phyloP scores from a whole-genome alignment of 768 basidiomycete genomes.

The Tremella fuciformis region DNA sequence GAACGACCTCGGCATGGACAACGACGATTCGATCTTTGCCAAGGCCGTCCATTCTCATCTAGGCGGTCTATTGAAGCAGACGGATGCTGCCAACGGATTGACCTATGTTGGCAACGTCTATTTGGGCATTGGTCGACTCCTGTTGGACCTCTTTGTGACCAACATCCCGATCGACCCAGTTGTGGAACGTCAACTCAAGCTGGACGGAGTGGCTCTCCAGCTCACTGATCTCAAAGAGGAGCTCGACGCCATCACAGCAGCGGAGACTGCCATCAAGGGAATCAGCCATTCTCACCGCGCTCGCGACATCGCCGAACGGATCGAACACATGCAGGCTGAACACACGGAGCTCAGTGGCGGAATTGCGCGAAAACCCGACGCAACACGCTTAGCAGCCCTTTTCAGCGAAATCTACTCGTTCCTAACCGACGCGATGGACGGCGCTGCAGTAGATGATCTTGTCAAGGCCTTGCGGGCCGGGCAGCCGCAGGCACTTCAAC shows the following conservation, averaged over 20 bases:
- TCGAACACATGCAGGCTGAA: constrained; percentile 13
- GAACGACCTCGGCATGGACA: too few relatives aligned
- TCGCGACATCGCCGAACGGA: neutral
- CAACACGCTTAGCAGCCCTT: constrained; percentile 48
- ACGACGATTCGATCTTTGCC: too few relatives aligned
- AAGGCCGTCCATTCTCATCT: too few relatives aligned
- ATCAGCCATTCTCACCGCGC: constrained; percentile 33
- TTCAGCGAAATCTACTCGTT: constrained; percentile 66
- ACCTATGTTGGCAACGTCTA: constrained; percentile 33
- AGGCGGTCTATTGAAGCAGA: neutral
- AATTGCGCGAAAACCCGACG: constrained; percentile 16
- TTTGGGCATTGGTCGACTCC: constrained; percentile 57
- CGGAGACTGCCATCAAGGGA: constrained; percentile 34
- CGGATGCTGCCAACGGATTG: constrained; percentile 38
- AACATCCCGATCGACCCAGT: constrained; percentile 83
- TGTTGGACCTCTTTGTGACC: constrained; percentile 74
- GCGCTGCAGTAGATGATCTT: constrained; percentile 59
- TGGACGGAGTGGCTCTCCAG: constrained; percentile 21
- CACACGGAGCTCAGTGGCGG: constrained; percentile 23
- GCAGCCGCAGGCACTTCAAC: constrained; percentile 47
- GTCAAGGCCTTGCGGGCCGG: constrained; percentile 33
- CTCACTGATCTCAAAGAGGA: constrained; percentile 27
- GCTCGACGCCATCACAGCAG: constrained; percentile 26
- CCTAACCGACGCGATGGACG: constrained; percentile 60
- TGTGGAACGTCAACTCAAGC: constrained; percentile 49